These are phyloP conservation scores for Pseudoturritis turrita DNA, from an alignment of 345 rosid species.

Conservation along the genomic window DNA sequence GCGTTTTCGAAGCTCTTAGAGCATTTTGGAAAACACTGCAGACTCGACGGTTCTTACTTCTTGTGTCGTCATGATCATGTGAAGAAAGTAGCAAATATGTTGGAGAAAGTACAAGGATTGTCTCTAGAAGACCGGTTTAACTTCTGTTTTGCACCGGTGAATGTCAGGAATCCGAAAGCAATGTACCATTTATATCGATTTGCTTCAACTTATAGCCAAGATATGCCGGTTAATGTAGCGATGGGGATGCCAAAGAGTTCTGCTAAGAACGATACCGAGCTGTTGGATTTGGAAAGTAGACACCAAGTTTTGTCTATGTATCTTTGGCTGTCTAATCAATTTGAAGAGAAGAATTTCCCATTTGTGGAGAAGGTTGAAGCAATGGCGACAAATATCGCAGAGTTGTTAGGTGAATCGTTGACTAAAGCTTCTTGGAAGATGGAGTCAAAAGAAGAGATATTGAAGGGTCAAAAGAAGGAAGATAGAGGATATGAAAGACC, in stretches of 20 bases:
- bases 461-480: constrained; percentile 39
- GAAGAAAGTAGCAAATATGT: constrained; percentile 92
- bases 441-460: constrained; percentile 51
- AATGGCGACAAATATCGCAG: constrained; percentile 78
- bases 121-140: constrained; percentile 88
- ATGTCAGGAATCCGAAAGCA: constrained; percentile 83
- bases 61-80: constrained; percentile 76
- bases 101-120: constrained; percentile 72
- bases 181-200: constrained; percentile 80
- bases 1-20: constrained; percentile 63
- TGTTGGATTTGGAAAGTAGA: constrained; percentile 76
- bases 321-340: constrained; percentile 88
- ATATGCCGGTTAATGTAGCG: constrained; percentile 65
- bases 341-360: constrained; percentile 66
- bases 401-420: constrained; percentile 78
- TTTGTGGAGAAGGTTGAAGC: constrained; percentile 66
- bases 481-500: constrained; percentile 60
- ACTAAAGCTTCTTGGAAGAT: constrained; percentile 72
- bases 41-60: constrained; percentile 81
- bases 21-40: constrained; percentile 73
- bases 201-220: constrained; percentile 65
- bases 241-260: constrained; percentile 94
- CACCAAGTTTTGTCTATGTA: constrained; percentile 90
- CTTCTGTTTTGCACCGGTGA: constrained; percentile 95
- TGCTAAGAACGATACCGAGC: constrained; percentile 74